Conservation (phyloP, 192 early-diverging fungal species). For the Phlyctochytrium planicorne region DNA sequence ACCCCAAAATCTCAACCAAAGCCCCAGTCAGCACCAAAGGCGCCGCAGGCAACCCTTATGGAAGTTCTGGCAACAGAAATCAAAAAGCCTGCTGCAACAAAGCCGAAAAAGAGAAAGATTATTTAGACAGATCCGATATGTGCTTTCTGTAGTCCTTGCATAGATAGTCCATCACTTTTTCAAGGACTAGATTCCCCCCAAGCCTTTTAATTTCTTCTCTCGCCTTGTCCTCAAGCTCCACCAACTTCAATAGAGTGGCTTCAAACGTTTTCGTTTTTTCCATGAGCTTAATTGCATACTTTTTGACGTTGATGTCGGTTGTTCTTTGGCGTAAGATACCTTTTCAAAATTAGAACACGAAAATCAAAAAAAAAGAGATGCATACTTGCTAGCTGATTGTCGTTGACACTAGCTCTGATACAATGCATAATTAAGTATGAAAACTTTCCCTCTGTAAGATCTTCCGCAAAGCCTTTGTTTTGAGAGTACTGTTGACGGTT, state of each 20-base stretch:
- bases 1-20: not conserved
- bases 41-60: not conserved
- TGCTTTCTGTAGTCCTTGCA: too few relatives aligned
- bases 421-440: constrained; percentile 93
- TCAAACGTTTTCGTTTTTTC: constrained; percentile 75
- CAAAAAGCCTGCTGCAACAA: not conserved
- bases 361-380: constrained; percentile 7
- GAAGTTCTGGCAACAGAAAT: not conserved
- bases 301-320: constrained; percentile 77
- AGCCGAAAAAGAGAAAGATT: not conserved
- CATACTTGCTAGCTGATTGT: constrained; percentile 74
- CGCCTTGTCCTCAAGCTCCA: constrained; percentile 61
- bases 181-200: constrained; percentile 77
- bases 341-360: not conserved
- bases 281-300: constrained; percentile 82
- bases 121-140: too few relatives aligned
- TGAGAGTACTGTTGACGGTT: constrained; percentile 70
- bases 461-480: constrained; percentile 98
- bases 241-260: constrained; percentile 69
- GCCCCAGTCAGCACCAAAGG: not conserved
- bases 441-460: constrained; percentile 98
- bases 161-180: constrained; percentile 63
- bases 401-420: constrained; percentile 59
- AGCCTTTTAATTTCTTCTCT: constrained; percentile 62
- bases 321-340: constrained; percentile 86